These are phyloP conservation scores for Chrysosporium queenslandicum DNA, from an alignment of 2,329 filamentous ascomycete genomes.

Conservation along the genomic window DNA sequence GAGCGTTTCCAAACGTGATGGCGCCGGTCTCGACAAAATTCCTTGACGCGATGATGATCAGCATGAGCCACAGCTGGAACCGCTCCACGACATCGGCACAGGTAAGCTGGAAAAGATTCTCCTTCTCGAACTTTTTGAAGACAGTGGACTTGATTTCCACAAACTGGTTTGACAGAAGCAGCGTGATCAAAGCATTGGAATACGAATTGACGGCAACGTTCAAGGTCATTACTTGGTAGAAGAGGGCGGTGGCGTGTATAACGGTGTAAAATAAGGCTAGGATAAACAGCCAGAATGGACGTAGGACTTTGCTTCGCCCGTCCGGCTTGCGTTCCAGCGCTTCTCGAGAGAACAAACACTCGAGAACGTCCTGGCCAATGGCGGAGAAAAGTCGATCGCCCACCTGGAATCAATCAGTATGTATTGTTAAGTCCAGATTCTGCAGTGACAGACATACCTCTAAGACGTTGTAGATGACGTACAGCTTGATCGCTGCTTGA, in stretches of 20 bases:
- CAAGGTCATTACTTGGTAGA: slow-evolving; percentile 94
- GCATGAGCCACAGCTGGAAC: slow-evolving; percentile 95
- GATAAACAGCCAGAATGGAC: slow-evolving; percentile 84
- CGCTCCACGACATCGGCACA: slow-evolving; percentile 95
- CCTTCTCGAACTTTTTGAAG: slow-evolving; percentile 97
- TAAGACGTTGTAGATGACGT: slow-evolving; percentile 96
- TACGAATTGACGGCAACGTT: slow-evolving; percentile 99
- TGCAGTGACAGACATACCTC: slow-evolving; percentile 45
- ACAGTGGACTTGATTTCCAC: slow-evolving; percentile 98
- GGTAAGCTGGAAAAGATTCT: slow-evolving; percentile 91
- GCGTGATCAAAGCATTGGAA: slow-evolving; percentile 84
- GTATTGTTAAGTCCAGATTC: background rate
- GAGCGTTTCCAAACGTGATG: slow-evolving; percentile 46
- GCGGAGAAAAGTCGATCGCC: slow-evolving; percentile 83
- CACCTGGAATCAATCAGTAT: slow-evolving; percentile 39
- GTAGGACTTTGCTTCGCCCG: slow-evolving; percentile 79
- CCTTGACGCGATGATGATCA: slow-evolving; percentile 87
- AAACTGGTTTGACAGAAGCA: slow-evolving; percentile 94
- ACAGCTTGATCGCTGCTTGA: slow-evolving; percentile 93
- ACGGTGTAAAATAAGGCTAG: slow-evolving; percentile 82
- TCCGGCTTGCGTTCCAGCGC: slow-evolving; percentile 78
- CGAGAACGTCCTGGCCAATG: slow-evolving; percentile 87
- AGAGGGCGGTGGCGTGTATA: slow-evolving; percentile 73
- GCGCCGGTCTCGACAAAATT: slow-evolving; percentile 95
- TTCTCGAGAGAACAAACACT: slow-evolving; percentile 89